Evolutionary conservation across 495 filamentous ascomycete species (phyloP).

Genomic region (Schizothecium vesticola): DNA sequence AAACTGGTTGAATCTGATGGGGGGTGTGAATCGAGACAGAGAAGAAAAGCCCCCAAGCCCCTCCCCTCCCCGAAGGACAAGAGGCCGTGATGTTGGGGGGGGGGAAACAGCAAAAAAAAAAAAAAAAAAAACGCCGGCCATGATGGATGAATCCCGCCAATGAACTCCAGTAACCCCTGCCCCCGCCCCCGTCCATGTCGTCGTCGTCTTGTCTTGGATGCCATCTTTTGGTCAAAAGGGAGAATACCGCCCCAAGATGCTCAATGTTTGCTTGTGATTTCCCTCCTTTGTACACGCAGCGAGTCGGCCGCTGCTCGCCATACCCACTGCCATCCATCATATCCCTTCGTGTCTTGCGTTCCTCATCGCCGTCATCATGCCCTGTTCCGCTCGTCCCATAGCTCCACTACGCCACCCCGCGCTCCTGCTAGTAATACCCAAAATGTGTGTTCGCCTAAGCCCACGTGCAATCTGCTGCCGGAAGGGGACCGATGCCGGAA

Average conservation of each 20-base stretch:
- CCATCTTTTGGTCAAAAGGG: slow-evolving; percentile 4
- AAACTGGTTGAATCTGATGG: not conserved
- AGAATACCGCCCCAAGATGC: slow-evolving; percentile 2
- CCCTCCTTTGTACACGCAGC: not conserved
- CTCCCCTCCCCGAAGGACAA: not conserved
- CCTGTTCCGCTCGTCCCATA: not conserved
- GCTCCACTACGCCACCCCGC: not conserved
- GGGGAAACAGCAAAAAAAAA: not conserved
- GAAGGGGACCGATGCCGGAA: no score
- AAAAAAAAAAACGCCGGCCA: not conserved
- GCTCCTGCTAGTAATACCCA: not conserved
- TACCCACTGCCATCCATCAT: slow-evolving; percentile 1
- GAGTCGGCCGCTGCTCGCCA: not conserved
- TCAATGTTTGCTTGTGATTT: not conserved
- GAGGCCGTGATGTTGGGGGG: not conserved
- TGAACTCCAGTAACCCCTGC: slow-evolving; percentile 5
- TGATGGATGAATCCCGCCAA: slow-evolving; percentile 1
- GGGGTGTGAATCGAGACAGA: not conserved
- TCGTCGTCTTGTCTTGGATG: not conserved
- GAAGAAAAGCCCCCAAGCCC: not conserved
- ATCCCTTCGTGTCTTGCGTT: slow-evolving; percentile 2
- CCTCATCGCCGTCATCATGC: not conserved
- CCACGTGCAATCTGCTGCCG: not conserved
- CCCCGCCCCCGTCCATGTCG: not conserved
- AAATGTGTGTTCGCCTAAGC: not conserved